Base-by-base conservation (phyloP, 805 yeast genomes). In the Cyberlindnera maritima region DNA sequence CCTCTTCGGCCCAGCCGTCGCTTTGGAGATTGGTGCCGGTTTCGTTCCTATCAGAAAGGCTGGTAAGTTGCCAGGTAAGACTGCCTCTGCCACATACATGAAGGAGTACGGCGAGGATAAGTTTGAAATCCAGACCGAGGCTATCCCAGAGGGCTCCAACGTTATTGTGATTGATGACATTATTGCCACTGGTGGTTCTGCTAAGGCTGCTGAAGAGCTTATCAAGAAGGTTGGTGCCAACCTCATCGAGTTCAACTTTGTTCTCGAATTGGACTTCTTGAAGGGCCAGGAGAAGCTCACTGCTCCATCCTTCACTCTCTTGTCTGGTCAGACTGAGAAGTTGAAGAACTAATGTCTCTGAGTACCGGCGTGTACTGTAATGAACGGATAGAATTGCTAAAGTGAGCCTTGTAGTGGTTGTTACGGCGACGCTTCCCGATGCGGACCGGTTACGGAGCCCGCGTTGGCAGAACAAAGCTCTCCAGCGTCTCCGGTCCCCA, bases 171-270 rank as follows among this genome's bases (percentile, higher is more conserved):
- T 94, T 33, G 99, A 94, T 68, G 99, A 94, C 63, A 90, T 94
- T 60, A 85, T 94, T 65, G 99, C 99, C 41, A 94, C 99, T 33
- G 98, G 98, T 53, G 99, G 99, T 34, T 85, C 96, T 58, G 99
- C 99, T 21, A 70, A 72, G 46, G 97, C 95, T 49, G 98, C 98
- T 36, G 97, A 96, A 49, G 85, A 88, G 62, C 77, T 94, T 55
- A 85, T 89, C 43, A 63, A 64, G 56, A 70, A 77, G 66, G 75
- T 83, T 51, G 81, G 83, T 47, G 96, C 84, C 51, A 77, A 83
- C 49, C 77, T 91, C 44, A 65, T 84, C 43, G 96, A 90, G 69
- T 94, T 81, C 67, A 72, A 85, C 54, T 94, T 94, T 63, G 88
- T 94, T 39, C 81, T 94, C 88, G 99, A 94, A 72, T 81, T 94